A percentile compares a stretch with the other conserved stretches of the same genome.
Evolutionary conservation across 768 basidiomycete genomes (phyloP).

Genomic region (Tulasnella sp.): DNA sequence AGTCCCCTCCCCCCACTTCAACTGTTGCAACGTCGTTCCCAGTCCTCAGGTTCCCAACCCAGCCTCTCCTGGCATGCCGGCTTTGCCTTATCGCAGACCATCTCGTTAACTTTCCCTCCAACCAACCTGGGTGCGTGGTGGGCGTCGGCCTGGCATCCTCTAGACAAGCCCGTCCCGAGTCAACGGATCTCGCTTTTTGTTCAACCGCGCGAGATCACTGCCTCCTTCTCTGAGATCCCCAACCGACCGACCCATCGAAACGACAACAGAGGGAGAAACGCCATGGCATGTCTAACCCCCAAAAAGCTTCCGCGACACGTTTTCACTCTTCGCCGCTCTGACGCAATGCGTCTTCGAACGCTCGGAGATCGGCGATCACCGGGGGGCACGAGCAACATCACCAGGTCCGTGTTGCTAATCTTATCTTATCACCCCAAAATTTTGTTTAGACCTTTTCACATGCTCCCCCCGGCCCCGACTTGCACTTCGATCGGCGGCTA

Average conservation of each 20-base stretch:
- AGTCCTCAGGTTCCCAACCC: neutral
- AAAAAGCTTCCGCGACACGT: neutral
- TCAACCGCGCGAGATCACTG: neutral
- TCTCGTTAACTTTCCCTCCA: neutral
- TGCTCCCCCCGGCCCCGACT: neutral
- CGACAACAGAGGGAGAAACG: neutral
- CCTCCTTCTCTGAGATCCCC: neutral
- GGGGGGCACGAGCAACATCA: neutral
- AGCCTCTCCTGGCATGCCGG: neutral
- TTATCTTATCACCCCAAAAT: neutral
- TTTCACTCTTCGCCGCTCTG: neutral
- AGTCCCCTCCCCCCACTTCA: no score
- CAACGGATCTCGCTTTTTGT: no score
- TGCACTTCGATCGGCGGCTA: no score
- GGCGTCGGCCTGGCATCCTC: neutral
- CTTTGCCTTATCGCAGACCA: neutral
- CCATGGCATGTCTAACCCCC: no score
- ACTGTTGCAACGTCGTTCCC: neutral
- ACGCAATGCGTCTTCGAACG: neutral
- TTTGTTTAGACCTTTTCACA: neutral
- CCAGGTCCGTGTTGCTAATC: neutral
- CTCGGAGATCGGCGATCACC: slow-evolving; percentile 2
- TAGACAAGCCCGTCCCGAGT: no score
- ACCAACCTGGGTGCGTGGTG: neutral
- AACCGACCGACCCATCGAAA: no score